Base-by-base conservation (phyloP, 2,329 filamentous ascomycete species). In the Coniochaeta prunicola region DNA sequence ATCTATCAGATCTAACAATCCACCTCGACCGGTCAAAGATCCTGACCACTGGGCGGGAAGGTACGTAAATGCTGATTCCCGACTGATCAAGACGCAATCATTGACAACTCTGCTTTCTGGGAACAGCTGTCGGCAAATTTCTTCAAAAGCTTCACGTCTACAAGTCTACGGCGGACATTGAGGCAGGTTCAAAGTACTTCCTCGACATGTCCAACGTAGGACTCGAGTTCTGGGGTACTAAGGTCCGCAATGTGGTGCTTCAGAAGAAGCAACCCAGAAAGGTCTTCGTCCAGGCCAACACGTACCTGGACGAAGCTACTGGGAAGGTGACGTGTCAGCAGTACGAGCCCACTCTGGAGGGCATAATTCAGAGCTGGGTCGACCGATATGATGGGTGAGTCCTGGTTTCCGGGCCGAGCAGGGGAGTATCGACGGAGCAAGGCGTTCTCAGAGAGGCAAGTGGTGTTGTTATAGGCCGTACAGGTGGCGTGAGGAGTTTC, bases 221-320 rank as follows among this genome's bases (percentile, higher is more conserved):
- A 60, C 75, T 85, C 57, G 87, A 90, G 40, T 97, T 90, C 77
- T 97, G 91, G 83, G 91, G 88, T 58, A 85, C 83, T 63, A 88
- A 88, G 74, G 84, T 97, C 28, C 82, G 93, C 59, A 84, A 89
- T 53, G 82, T 90, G 61, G 89, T 93, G 26, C 74, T 93, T 45
- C 79, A 81, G 66, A 89, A 90, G 73, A 91, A 91, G 76, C 88
- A 90, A 74, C 89, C 90, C n/a, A 78, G 89, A 60, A 92, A 92
- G 78, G 88, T 97, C 50, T 97, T 96, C 76, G 91, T 97, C 58
- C 92, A 97, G 77, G 91, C 91, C 60, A 97, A 96, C 73, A 97
- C 93, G 0, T 81, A 87, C 59, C 69, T 94, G 42, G 84, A 88
- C 62, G 81, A 84, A 70, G 76, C 81, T 13, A 84, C 81, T 0